A percentile compares a stretch with the other conserved stretches of the same genome.
Conservation (phyloP, 352 stramenopile genomes). For the Peronospora farinosa region DNA sequence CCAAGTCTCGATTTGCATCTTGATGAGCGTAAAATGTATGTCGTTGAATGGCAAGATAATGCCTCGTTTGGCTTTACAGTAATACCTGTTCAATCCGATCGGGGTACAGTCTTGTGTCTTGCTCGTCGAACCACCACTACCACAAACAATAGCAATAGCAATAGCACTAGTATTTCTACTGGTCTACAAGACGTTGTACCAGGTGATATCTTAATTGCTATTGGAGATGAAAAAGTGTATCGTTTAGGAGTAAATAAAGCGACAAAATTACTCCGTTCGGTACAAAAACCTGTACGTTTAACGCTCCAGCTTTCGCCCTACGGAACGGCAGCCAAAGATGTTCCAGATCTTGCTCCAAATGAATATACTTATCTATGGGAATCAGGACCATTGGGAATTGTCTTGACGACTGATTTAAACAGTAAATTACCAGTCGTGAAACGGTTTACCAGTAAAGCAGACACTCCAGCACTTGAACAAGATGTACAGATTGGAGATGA, state of each 20-base stretch:
- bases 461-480: slow-evolving; percentile 36
- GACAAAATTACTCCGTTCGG: slow-evolving; percentile 55
- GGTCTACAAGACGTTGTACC: slow-evolving; percentile 68
- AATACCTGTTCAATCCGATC: slow-evolving; percentile 62
- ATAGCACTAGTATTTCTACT: slow-evolving; percentile 27
- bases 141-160: too few relatives aligned
- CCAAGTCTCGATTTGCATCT: slow-evolving; percentile 39
- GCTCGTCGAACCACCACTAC: slow-evolving; percentile 48
- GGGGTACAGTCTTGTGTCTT: slow-evolving; percentile 54
- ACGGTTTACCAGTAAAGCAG: slow-evolving; percentile 57
- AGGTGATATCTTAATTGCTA: slow-evolving; percentile 67
- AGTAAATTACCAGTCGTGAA: slow-evolving; percentile 76
- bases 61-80: slow-evolving; percentile 66
- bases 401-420: slow-evolving; percentile 58
- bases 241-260: slow-evolving; percentile 56
- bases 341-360: slow-evolving; percentile 56
- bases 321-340: slow-evolving; percentile 35
- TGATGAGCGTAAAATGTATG: slow-evolving; percentile 75
- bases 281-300: slow-evolving; percentile 62
- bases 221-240: slow-evolving; percentile 74
- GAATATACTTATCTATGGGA: slow-evolving; percentile 81
- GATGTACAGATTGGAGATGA: slow-evolving; percentile 57
- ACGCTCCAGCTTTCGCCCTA: slow-evolving; percentile 66
- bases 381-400: slow-evolving; percentile 59
- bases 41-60: slow-evolving; percentile 56